These are phyloP conservation scores for Kodamaea laetipori DNA, from an alignment of 805 yeast species.

Conservation along the genomic window DNA sequence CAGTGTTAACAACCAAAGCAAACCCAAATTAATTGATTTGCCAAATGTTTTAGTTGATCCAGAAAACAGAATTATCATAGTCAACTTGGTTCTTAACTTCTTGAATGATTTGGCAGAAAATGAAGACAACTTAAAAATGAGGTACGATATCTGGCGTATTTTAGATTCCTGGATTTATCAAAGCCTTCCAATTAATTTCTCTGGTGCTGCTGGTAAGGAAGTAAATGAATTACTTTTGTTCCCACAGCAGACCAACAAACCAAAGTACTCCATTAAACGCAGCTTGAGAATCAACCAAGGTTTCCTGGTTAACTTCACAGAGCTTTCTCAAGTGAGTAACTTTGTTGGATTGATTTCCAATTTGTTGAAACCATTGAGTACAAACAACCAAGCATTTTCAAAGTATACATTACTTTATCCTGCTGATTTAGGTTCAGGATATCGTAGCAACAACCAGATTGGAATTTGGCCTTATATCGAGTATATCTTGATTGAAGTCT, in stretches of 20 bases:
- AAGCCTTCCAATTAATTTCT: constrained; percentile 18
- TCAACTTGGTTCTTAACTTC: constrained; percentile 49
- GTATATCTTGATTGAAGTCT: constrained; percentile 65
- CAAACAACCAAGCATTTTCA: constrained; percentile 1
- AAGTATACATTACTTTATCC: constrained; percentile 57
- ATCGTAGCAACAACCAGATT: constrained; percentile 44
- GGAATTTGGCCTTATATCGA: constrained; percentile 85
- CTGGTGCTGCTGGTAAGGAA: constrained; percentile 3
- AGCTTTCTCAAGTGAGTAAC: constrained; percentile 60
- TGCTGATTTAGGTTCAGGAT: constrained; percentile 56
- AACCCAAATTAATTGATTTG: constrained; percentile 20
- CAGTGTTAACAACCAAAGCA: constrained; percentile 12
- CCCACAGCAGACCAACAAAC: constrained; percentile 17
- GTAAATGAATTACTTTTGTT: constrained; percentile 10
- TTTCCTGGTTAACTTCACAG: constrained; percentile 45
- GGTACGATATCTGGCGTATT: constrained; percentile 62
- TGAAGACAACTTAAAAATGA: constrained; percentile 28
- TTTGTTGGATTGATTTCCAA: constrained; percentile 51
- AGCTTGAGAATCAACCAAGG: constrained; percentile 24
- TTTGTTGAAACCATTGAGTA: constrained; percentile 1
- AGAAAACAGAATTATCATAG: constrained; percentile 36
- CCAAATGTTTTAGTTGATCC: constrained; percentile 32
- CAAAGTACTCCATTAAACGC: constrained; percentile 23
- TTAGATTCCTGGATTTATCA: constrained; percentile 71
- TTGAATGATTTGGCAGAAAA: constrained; percentile 53